A percentile compares a stretch with the other conserved stretches of the same genome.
Evolutionary conservation across 2,329 filamentous ascomycete species (phyloP).

Genomic region (Phyllosticta citriasiana): DNA sequence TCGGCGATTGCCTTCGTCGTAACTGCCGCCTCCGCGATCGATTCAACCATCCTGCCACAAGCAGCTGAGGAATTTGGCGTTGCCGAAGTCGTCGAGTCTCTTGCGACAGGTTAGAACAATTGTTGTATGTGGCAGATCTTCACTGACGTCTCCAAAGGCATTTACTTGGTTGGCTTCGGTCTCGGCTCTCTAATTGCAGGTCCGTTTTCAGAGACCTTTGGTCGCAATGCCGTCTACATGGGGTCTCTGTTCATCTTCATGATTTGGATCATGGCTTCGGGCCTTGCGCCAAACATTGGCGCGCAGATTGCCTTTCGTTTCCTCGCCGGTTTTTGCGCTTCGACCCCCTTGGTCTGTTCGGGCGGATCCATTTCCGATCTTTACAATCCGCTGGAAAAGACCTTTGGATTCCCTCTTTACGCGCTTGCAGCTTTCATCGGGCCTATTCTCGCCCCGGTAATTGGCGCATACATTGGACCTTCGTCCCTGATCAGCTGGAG

Average conservation of each 20-base stretch:
- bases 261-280: slow-evolving; percentile 40
- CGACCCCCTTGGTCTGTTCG: slow-evolving; percentile 36
- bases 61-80: slow-evolving; percentile 40
- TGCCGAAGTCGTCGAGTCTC: slow-evolving; percentile 40
- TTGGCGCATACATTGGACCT: slow-evolving; percentile 25
- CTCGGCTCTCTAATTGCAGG: slow-evolving; percentile 39
- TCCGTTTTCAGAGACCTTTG: slow-evolving; percentile 20
- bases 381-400: slow-evolving; percentile 38
- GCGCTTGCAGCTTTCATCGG: slow-evolving; percentile 35
- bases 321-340: slow-evolving; percentile 39
- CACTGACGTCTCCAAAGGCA: slow-evolving; percentile 7
- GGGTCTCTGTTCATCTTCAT: slow-evolving; percentile 37
- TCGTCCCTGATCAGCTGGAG: slow-evolving; percentile 26
- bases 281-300: slow-evolving; percentile 35
- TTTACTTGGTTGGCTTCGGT: slow-evolving; percentile 34
- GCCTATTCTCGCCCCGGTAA: slow-evolving; percentile 26
- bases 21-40: slow-evolving; percentile 42
- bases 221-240: slow-evolving; percentile 38
- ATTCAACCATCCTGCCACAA: slow-evolving; percentile 38
- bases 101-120: slow-evolving; percentile 33
- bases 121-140: slow-evolving; percentile 9
- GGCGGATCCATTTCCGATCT: slow-evolving; percentile 39
- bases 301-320: slow-evolving; percentile 42
- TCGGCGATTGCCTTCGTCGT: slow-evolving; percentile 38
- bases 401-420: slow-evolving; percentile 42